Evolutionary conservation across 495 filamentous ascomycete genomes (phyloP).

Genomic region (Daldinia concentrica): DNA sequence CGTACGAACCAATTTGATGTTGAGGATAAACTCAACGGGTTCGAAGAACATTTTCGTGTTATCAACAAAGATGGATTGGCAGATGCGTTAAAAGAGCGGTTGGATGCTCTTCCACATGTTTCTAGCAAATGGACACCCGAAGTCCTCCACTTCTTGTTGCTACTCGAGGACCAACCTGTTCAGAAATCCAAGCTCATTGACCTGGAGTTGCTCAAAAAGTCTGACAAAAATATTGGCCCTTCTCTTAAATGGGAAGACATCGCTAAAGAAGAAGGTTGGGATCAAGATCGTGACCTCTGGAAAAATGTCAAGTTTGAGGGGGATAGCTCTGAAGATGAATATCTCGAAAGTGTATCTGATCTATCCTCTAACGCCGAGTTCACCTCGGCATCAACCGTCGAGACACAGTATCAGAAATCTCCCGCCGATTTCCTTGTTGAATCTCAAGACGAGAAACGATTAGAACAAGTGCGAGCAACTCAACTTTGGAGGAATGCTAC

Average conservation of each 20-base stretch:
- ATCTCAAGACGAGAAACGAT: constrained; percentile 51
- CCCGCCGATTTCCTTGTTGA: constrained; percentile 50
- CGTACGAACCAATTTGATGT: constrained; percentile 93
- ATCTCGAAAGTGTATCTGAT: constrained; percentile 51
- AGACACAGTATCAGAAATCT: constrained; percentile 50
- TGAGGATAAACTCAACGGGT: constrained; percentile 72
- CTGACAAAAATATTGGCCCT: constrained; percentile 52
- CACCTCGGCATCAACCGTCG: constrained; percentile 52
- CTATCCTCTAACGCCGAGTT: constrained; percentile 49
- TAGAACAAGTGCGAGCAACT: constrained; percentile 63
- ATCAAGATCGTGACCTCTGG: constrained; percentile 79
- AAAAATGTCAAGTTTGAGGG: constrained; percentile 75
- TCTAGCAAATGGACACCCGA: constrained; percentile 76
- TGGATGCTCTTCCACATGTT: constrained; percentile 65
- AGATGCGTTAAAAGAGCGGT: constrained; percentile 73
- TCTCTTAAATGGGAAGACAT: constrained; percentile 79
- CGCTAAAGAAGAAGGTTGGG: constrained; percentile 74
- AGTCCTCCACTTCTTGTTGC: constrained; percentile 77
- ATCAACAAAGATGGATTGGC: constrained; percentile 80
- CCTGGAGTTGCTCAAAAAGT: constrained; percentile 62
- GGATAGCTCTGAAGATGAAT: constrained; percentile 68
- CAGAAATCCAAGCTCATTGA: constrained; percentile 70
- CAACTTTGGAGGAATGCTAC: constrained; percentile 70
- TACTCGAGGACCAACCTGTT: constrained; percentile 83
- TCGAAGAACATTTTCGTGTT: constrained; percentile 89